These are phyloP conservation scores for Marchantia polymorpha DNA, from an alignment of 225 moss, liverwort and hornwort species.

Conservation along the genomic window DNA sequence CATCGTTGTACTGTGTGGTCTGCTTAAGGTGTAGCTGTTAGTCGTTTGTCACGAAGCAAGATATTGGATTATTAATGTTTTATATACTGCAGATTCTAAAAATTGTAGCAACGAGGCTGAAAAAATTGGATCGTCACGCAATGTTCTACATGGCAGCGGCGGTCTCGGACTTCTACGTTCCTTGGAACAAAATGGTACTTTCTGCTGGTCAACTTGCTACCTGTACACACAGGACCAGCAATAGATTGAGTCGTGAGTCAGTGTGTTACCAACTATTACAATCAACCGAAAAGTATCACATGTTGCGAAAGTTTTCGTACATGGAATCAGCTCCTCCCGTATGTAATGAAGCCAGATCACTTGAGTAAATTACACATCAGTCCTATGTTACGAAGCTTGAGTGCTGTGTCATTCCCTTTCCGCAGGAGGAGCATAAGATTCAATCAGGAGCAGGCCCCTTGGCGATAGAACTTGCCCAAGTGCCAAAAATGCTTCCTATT, in stretches of 20 bases:
- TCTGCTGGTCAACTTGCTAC: neutral
- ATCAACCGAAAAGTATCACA: no score
- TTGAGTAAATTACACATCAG: no score
- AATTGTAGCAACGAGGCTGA: conserved; percentile 57
- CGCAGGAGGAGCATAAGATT: conserved; percentile 94
- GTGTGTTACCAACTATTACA: no score
- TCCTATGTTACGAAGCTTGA: no score
- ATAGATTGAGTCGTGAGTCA: no score
- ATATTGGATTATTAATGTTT: neutral
- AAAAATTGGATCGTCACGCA: conserved; percentile 51
- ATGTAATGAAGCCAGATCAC: no score
- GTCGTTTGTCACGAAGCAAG: neutral
- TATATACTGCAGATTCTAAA: conserved; percentile 67
- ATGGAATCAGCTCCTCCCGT: conserved; percentile 46
- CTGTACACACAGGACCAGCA: neutral
- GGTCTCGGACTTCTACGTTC: conserved; percentile 97
- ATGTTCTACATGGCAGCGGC: conserved; percentile 99
- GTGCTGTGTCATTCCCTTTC: neutral
- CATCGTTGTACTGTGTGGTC: neutral
- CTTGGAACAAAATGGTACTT: conserved; percentile 86
- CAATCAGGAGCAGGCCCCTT: conserved; percentile 83
- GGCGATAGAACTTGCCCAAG: conserved; percentile 95
- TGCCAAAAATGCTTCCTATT: conserved; percentile 91
- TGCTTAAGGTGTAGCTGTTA: neutral
- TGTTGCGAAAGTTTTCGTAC: no score